A percentile compares a stretch with the other conserved stretches of the same genome.
Conservation (phyloP, 345 rosid species). For the Clausena lansium region DNA sequence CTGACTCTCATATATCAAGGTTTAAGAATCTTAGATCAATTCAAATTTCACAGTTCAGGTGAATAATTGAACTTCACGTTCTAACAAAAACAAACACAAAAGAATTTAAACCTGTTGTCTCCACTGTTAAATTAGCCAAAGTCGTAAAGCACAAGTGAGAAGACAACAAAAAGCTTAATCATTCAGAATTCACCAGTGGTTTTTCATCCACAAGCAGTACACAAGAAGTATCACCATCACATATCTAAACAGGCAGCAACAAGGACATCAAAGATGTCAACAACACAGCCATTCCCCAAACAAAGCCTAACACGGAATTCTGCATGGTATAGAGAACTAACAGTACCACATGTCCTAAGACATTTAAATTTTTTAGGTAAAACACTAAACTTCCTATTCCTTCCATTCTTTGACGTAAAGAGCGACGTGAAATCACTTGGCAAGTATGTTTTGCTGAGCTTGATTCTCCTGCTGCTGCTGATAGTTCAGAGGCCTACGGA, state of each 20-base stretch:
- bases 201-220: constrained; percentile 13
- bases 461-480: constrained; percentile 92
- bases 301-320: constrained; percentile 13
- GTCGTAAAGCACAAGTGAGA: background rate
- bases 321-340: constrained; percentile 12
- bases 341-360: constrained; percentile 6
- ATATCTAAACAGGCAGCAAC: constrained; percentile 12
- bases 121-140: background rate
- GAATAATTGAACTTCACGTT: too few relatives aligned
- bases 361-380: constrained; percentile 1
- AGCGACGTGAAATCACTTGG: constrained; percentile 37
- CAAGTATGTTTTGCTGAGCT: constrained; percentile 45
- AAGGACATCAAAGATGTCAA: constrained; percentile 10
- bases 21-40: background rate
- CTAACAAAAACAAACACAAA: background rate
- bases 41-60: background rate
- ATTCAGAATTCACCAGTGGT: constrained; percentile 6
- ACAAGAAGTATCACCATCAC: constrained; percentile 16
- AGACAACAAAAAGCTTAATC: background rate
- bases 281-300: background rate
- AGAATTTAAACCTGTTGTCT: background rate
- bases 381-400: constrained; percentile 4
- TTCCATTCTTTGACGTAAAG: background rate
- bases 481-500: constrained; percentile 81
- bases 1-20: background rate